Base-by-base conservation (phyloP, 2,329 filamentous ascomycete species). In the Penicillium crustosum region DNA sequence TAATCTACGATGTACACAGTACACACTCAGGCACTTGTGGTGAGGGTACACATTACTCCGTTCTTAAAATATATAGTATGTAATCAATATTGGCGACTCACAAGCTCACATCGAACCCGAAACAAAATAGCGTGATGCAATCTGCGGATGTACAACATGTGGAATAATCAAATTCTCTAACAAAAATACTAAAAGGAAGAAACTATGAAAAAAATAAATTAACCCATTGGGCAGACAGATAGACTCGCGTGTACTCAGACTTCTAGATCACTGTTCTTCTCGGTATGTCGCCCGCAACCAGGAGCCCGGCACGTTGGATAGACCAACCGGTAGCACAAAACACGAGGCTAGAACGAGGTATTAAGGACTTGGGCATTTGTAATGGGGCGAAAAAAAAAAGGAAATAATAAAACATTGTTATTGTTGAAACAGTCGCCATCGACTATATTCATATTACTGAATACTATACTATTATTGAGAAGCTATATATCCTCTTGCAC, bases 311-410 rank as follows among this genome's bases (percentile, higher is more conserved):
- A 58, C 44, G 44, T 44, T 58, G 44, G 39, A 49, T 55, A 55
- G 38, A 54, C 31, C 27, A 42, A 8, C 27, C 25, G 29, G 57
- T 59, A 33, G 36, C 27, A 59, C 57, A 48, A 51, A 52, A 56
- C 57, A 59, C 53, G 57, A 45, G 53, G 51, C 55, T 35, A 17
- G 41, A 56, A 47, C 17, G 44, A n/a, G 29, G 42, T 44, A 43
- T 10, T n/a, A 33, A 31, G 29, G 44, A 7, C 17, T 19, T 23
- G 10, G 10, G 0, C 7, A 27, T 45, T 44, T 13, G 21, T 23
- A 35, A 52, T 21, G 13, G 29, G 27, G 7, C 25, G 35, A 13
- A 21, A 50, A 29, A 35, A 6, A 55, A 17, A 55, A 21, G 1
- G 29, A 7, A 38, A 29, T 17, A 19, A 43, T 21, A 13, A 19